A percentile compares a stretch with the other conserved stretches of the same genome.
phyloP scores from a whole-genome alignment of 225 moss, liverwort and hornwort genomes.

The Bryoerythrophyllum caledonicum region DNA sequence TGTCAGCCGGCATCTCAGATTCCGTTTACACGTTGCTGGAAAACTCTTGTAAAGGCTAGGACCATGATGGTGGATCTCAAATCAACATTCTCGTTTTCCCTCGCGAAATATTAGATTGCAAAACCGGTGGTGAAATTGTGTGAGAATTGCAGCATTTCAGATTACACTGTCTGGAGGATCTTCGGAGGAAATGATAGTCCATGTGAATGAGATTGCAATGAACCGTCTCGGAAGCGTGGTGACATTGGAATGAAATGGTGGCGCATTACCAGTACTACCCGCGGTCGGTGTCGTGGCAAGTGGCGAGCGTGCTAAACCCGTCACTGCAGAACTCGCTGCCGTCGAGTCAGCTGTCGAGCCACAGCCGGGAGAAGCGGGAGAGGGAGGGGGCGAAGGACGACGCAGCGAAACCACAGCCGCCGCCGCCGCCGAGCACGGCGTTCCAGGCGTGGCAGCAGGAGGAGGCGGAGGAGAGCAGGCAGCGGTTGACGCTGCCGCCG shows the following conservation, averaged over 20 bases:
- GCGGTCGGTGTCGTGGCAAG: constrained; percentile 49
- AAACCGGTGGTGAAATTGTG: neutral
- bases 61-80: neutral
- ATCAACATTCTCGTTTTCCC: neutral
- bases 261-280: constrained; percentile 33
- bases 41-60: neutral
- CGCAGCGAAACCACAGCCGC: neutral
- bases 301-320: constrained; percentile 52
- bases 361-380: constrained; percentile 26
- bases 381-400: constrained; percentile 5
- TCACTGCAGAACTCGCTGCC: constrained; percentile 32
- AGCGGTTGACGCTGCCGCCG: constrained; percentile 44
- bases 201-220: too few relatives aligned
- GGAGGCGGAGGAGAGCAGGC: constrained; percentile 17
- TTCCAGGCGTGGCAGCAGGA: constrained; percentile 37
- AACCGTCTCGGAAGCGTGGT: too few relatives aligned
- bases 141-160: neutral
- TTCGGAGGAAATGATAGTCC: too few relatives aligned
- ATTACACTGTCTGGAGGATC: too few relatives aligned
- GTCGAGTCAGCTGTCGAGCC: constrained; percentile 19
- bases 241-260: constrained; percentile 3
- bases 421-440: constrained; percentile 12
- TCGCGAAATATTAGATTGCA: too few relatives aligned
- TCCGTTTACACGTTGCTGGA: neutral
- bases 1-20: neutral